Conservation (phyloP, 352 stramenopile genomes). For the Thalassiosira mediterranea region DNA sequence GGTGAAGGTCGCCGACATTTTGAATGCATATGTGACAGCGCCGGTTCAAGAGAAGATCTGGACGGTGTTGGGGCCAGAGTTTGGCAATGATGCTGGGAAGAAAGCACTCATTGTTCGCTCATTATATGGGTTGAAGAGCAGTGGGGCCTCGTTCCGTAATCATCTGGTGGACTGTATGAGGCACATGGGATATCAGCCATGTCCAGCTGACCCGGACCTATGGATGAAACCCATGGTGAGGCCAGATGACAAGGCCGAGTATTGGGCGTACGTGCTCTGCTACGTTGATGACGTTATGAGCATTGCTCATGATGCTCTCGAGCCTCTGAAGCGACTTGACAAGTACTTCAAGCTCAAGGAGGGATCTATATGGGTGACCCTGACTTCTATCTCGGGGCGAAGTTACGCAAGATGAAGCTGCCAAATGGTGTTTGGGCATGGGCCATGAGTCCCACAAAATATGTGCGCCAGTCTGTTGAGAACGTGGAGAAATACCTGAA, state of each 20-base stretch:
- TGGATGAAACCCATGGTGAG: slow-evolving; percentile 33
- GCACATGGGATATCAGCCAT: slow-evolving; percentile 36
- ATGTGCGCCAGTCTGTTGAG: slow-evolving; percentile 24
- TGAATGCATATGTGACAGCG: slow-evolving; percentile 42
- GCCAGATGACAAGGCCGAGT: slow-evolving; percentile 20
- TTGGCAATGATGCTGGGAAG: slow-evolving; percentile 30
- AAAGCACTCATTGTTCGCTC: slow-evolving; percentile 27
- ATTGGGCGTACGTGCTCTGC: slow-evolving; percentile 54
- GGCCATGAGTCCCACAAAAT: slow-evolving; percentile 30
- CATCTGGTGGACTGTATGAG: slow-evolving; percentile 52
- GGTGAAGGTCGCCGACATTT: slow-evolving; percentile 32
- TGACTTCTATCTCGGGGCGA: slow-evolving; percentile 55
- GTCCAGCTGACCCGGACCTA: slow-evolving; percentile 54
- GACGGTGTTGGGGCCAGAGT: slow-evolving; percentile 13
- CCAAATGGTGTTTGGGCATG: slow-evolving; percentile 37
- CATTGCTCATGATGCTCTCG: slow-evolving; percentile 45
- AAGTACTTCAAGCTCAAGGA: slow-evolving; percentile 50
- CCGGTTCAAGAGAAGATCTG: slow-evolving; percentile 26
- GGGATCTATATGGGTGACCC: slow-evolving; percentile 44
- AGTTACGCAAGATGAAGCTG: slow-evolving; percentile 26
- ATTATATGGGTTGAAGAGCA: slow-evolving; percentile 56
- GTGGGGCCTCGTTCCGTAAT: slow-evolving; percentile 30
- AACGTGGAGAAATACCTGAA: slow-evolving; percentile 40
- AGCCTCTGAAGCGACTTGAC: slow-evolving; percentile 12
- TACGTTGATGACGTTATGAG: slow-evolving; percentile 57